These are phyloP conservation scores for Sordariomycetes sp. DNA, from an alignment of 2,329 filamentous ascomycete species.

Conservation along the genomic window DNA sequence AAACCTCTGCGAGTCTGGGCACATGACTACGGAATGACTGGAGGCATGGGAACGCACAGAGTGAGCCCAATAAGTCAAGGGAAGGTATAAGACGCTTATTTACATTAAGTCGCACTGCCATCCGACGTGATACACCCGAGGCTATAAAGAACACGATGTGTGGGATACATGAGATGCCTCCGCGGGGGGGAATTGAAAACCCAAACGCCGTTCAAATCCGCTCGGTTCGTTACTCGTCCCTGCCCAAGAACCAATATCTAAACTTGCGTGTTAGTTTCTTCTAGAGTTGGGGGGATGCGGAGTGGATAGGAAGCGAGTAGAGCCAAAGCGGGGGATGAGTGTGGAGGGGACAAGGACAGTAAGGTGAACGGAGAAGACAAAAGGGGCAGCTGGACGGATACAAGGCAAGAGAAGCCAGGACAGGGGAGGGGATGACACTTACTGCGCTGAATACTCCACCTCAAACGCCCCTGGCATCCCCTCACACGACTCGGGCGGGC, in stretches of 20 bases:
- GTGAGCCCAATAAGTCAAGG: no score
- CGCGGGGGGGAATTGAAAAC: not conserved
- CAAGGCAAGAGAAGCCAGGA: not conserved
- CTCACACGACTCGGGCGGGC: constrained; percentile 58
- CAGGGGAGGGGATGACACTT: constrained; percentile 30
- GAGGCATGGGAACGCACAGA: no score
- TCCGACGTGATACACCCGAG: not conserved
- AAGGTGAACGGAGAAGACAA: not conserved
- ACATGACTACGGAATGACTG: no score
- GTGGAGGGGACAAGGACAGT: not conserved
- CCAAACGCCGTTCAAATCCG: not conserved
- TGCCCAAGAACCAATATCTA: constrained; percentile 23
- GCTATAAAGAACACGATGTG: not conserved
- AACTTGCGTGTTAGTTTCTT: not conserved
- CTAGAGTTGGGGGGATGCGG: not conserved
- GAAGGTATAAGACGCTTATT: no score
- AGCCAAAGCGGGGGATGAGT: not conserved
- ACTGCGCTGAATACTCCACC: constrained; percentile 74
- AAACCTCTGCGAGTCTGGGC: no score
- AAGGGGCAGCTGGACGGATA: constrained; percentile 8
- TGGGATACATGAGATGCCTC: not conserved
- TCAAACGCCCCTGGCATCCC: constrained; percentile 51
- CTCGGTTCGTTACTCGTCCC: not conserved
- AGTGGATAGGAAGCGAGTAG: constrained; percentile 1
- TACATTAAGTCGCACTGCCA: no score